Percentiles rank a stretch among this genome's conserved stretches.
These are phyloP conservation scores for Clavispora phyllophila DNA, from an alignment of 805 yeast species.

Conservation along the genomic window DNA sequence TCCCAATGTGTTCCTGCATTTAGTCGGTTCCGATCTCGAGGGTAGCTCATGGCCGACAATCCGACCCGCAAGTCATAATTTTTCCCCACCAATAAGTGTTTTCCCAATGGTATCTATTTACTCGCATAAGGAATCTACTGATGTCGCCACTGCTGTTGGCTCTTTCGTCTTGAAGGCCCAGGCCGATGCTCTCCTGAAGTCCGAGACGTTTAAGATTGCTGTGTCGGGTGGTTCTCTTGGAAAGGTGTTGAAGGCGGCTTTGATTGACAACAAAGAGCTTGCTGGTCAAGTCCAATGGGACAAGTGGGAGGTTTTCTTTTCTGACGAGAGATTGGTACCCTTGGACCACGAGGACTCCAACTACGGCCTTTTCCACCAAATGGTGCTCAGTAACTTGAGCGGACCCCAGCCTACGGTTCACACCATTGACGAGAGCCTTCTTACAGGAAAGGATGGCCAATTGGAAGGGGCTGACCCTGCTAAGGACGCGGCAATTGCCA, in stretches of 20 bases:
- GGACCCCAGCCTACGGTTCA: constrained; percentile 52
- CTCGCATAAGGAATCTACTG: constrained; percentile 48
- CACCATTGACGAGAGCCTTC: constrained; percentile 60
- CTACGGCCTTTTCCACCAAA: constrained; percentile 68
- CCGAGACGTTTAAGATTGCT: constrained; percentile 61
- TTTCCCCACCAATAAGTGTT: not conserved
- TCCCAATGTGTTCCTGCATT: not conserved
- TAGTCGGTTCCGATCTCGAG: not conserved
- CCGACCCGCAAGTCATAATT: not conserved
- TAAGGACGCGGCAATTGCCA: constrained; percentile 48
- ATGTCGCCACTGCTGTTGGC: constrained; percentile 66
- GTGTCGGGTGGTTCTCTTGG: constrained; percentile 90
- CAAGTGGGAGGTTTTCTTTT: constrained; percentile 77
- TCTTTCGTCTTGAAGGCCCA: constrained; percentile 57
- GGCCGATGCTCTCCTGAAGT: constrained; percentile 47
- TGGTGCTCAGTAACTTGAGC: constrained; percentile 49
- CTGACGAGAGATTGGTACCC: constrained; percentile 89
- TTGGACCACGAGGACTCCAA: constrained; percentile 79
- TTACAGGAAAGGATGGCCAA: constrained; percentile 46
- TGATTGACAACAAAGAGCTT: constrained; percentile 51
- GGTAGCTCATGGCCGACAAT: not conserved
- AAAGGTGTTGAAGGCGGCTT: constrained; percentile 61
- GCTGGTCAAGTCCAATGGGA: constrained; percentile 53
- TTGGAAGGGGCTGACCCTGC: constrained; percentile 42
- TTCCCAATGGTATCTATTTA: constrained; percentile 22